phyloP scores from a whole-genome alignment of 1,284 basidiomycete genomes.

The Moesziomyces sp. region DNA sequence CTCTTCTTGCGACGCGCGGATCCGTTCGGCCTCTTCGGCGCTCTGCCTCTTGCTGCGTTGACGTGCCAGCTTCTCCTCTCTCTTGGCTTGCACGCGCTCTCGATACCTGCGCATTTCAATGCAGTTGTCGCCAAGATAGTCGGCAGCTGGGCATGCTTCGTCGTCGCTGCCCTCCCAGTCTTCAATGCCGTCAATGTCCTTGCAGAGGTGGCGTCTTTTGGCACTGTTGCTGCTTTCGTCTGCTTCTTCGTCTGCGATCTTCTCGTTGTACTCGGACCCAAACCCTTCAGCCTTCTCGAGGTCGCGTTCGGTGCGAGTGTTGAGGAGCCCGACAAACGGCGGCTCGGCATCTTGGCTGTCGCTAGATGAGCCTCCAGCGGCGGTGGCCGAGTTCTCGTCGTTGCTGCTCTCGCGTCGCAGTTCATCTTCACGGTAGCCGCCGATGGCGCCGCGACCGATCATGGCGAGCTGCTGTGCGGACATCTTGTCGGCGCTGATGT shows the following conservation, averaged over 20 bases:
- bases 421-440: slow-evolving; percentile 57
- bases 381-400: slow-evolving; percentile 23
- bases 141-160: slow-evolving; percentile 50
- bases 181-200: slow-evolving; percentile 51
- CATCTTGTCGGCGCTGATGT: slow-evolving; percentile 53
- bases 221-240: slow-evolving; percentile 14
- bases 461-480: slow-evolving; percentile 55
- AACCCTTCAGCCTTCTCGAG: slow-evolving; percentile 51
- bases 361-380: slow-evolving; percentile 24
- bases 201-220: slow-evolving; percentile 11
- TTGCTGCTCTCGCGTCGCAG: slow-evolving; percentile 36
- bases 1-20: slow-evolving; percentile 29
- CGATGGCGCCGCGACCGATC: slow-evolving; percentile 60
- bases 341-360: slow-evolving; percentile 23
- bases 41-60: slow-evolving; percentile 20
- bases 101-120: slow-evolving; percentile 56
- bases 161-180: slow-evolving; percentile 56
- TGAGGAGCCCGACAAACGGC: slow-evolving; percentile 43
- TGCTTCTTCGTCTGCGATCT: slow-evolving; percentile 5
- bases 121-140: slow-evolving; percentile 65
- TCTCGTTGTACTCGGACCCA: slow-evolving; percentile 28
- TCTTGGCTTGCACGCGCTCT: slow-evolving; percentile 25
- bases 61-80: slow-evolving; percentile 16
- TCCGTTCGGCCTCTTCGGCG: slow-evolving; percentile 16
- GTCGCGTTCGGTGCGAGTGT: slow-evolving; percentile 49